Percentiles rank a stretch among this genome's conserved stretches.
Conservation (phyloP, 73 alveolate species). For the Loxodes magnus region DNA sequence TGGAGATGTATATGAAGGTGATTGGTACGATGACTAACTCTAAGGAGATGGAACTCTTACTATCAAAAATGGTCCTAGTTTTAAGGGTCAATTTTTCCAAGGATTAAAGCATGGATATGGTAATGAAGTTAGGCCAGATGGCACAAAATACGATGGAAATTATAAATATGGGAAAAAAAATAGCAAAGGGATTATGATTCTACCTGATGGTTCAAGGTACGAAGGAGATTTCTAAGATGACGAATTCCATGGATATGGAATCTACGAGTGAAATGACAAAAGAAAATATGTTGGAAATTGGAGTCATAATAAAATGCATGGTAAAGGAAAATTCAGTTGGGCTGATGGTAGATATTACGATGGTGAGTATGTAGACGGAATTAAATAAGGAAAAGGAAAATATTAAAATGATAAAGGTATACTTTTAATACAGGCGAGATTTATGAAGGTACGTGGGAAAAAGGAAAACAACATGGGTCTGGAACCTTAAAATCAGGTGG, state of each 20-base stretch:
- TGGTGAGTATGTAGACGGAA: slow-evolving; percentile 43
- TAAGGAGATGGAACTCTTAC: too few species aligned
- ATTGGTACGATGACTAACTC: too few species aligned
- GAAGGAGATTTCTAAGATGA: slow-evolving; percentile 29
- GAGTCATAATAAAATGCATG: slow-evolving; percentile 53
- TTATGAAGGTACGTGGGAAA: too few species aligned
- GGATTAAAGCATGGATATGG: not conserved
- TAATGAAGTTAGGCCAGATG: slow-evolving; percentile 3
- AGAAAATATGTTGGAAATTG: too few species aligned
- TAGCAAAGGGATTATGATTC: slow-evolving; percentile 43
- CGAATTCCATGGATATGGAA: too few species aligned
- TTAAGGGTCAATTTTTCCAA: not conserved
- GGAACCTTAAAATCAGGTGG: too few species aligned
- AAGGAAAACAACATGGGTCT: too few species aligned
- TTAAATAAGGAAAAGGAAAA: slow-evolving; percentile 34
- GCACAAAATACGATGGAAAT: slow-evolving; percentile 33
- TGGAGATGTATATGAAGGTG: too few species aligned
- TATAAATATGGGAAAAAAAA: slow-evolving; percentile 39
- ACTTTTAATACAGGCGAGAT: too few species aligned
- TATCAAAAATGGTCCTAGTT: slow-evolving; percentile 1
- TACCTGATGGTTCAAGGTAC: slow-evolving; percentile 37
- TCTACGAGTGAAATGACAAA: too few species aligned
- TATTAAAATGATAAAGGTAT: too few species aligned
- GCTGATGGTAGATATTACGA: slow-evolving; percentile 35
- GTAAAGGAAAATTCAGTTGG: slow-evolving; percentile 41